Evolutionary conservation across 805 yeast species (phyloP).

Genomic region (Cyberlindnera euphorbiiphila): DNA sequence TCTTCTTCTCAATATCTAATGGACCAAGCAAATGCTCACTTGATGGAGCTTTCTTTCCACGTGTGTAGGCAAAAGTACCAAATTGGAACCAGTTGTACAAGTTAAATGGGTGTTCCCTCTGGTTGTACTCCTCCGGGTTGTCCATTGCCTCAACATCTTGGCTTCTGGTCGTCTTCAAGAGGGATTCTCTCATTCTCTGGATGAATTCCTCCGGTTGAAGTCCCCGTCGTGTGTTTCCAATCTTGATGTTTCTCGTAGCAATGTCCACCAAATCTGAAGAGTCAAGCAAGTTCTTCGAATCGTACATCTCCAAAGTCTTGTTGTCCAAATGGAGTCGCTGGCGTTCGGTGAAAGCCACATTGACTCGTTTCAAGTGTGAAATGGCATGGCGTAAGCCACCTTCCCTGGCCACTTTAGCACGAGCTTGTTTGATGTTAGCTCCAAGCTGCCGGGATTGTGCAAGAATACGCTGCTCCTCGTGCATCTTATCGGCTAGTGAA

Average conservation of each 20-base stretch:
- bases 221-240: conserved; percentile 52
- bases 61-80: conserved; percentile 47
- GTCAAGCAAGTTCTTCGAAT: conserved; percentile 58
- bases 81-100: conserved; percentile 56
- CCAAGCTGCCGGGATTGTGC: conserved; percentile 32
- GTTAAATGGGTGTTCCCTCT: conserved; percentile 34
- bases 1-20: conserved; percentile 53
- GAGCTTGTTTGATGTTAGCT: conserved; percentile 32
- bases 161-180: conserved; percentile 32
- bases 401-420: conserved; percentile 52
- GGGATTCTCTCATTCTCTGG: conserved; percentile 34
- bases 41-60: conserved; percentile 45
- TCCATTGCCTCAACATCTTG: conserved; percentile 22
- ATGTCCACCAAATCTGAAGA: conserved; percentile 60
- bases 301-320: conserved; percentile 50
- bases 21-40: conserved; percentile 71
- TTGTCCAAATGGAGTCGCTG: conserved; percentile 33
- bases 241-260: conserved; percentile 56
- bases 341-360: conserved; percentile 42
- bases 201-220: conserved; percentile 47
- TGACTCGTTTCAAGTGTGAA: conserved; percentile 41
- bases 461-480: conserved; percentile 29
- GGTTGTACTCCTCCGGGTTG: conserved; percentile 25
- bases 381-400: conserved; percentile 51
- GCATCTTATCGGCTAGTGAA: conserved; percentile 4